These are phyloP conservation scores for Nicotiana tabacum DNA, from an alignment of 257 asterid genomes.

Conservation along the genomic window DNA sequence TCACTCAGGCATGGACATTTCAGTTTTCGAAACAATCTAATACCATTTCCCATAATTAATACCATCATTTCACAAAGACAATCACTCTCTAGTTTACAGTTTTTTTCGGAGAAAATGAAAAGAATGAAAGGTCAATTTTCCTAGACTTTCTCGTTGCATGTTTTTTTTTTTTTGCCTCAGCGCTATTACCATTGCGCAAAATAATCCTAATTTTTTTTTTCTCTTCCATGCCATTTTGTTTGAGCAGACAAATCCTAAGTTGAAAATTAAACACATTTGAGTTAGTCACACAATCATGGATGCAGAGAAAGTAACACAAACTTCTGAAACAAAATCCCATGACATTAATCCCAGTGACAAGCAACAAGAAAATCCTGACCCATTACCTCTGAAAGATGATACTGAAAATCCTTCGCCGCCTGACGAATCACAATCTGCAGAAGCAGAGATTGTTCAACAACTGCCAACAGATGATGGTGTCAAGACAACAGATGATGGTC, in stretches of 20 bases:
- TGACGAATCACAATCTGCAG: slow-evolving; percentile 1
- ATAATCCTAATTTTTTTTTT: neutral
- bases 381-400: neutral
- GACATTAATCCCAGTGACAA: slow-evolving; percentile 5
- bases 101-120: neutral
- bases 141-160: neutral
- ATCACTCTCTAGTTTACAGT: neutral
- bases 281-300: slow-evolving; percentile 31
- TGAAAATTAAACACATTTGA: neutral
- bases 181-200: too few species aligned
- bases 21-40: neutral
- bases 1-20: neutral
- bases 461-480: neutral
- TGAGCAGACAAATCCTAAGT: neutral
- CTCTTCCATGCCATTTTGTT: neutral
- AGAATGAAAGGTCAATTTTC: neutral
- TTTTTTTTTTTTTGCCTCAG: too few species aligned
- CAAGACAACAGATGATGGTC: slow-evolving; percentile 3
- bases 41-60: neutral
- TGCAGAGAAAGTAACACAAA: slow-evolving; percentile 39
- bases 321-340: slow-evolving; percentile 15
- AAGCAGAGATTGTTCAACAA: neutral
- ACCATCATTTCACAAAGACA: neutral
- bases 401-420: neutral
- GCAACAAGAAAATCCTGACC: neutral